Percentiles rank a stretch among this genome's conserved stretches.
Conservation (phyloP, 2,329 filamentous ascomycete genomes). For the Fusarium newnesense region DNA sequence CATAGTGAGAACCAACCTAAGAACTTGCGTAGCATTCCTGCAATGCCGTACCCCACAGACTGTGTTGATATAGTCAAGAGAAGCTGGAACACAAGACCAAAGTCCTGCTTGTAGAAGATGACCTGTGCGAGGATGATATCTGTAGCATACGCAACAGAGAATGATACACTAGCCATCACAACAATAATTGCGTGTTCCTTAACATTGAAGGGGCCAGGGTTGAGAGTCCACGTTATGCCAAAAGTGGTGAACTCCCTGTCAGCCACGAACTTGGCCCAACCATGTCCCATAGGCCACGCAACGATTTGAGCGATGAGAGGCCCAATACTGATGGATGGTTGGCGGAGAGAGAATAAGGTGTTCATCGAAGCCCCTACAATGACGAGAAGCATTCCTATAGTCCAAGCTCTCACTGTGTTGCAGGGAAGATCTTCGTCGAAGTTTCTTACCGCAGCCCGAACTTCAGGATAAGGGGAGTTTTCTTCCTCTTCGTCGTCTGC, state of each 20-base stretch:
- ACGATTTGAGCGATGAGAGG: constrained; percentile 72
- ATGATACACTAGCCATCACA: constrained; percentile 77
- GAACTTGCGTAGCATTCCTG: constrained; percentile 73
- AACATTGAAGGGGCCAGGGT: constrained; percentile 75
- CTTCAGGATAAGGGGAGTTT: constrained; percentile 73
- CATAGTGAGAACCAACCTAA: constrained; percentile 57
- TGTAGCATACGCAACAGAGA: constrained; percentile 76
- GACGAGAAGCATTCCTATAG: constrained; percentile 67
- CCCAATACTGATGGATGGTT: constrained; percentile 69
- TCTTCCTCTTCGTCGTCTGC: constrained; percentile 53
- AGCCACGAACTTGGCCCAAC: constrained; percentile 68
- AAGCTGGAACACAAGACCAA: constrained; percentile 73
- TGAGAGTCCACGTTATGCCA: constrained; percentile 67
- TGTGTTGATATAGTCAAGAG: constrained; percentile 75
- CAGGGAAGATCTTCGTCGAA: constrained; percentile 73
- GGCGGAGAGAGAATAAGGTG: constrained; percentile 71
- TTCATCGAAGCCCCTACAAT: constrained; percentile 69
- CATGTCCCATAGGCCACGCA: constrained; percentile 70
- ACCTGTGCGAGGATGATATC: constrained; percentile 78
- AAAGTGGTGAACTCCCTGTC: constrained; percentile 60
- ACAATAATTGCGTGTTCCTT: constrained; percentile 77
- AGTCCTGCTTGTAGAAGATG: constrained; percentile 77
- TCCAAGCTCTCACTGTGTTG: constrained; percentile 74
- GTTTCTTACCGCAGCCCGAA: constrained; percentile 71
- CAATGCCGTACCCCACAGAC: constrained; percentile 75